phyloP scores from a whole-genome alignment of 108 stramenopile genomes.

The Cyclotella baltica region DNA sequence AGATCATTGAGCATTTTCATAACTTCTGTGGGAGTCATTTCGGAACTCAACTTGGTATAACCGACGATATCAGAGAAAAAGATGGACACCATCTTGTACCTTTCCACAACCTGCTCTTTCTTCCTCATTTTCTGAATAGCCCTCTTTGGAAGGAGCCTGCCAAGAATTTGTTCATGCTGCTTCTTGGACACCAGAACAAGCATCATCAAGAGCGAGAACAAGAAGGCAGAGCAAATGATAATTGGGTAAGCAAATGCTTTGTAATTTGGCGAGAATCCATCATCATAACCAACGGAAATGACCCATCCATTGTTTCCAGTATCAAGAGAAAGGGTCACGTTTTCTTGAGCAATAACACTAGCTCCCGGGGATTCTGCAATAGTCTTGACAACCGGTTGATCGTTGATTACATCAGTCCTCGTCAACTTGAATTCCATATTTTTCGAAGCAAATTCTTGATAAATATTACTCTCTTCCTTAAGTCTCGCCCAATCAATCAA shows the following conservation, averaged over 20 bases:
- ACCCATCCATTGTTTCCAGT: slow-evolving; percentile 47
- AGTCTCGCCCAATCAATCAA: slow-evolving; percentile 50
- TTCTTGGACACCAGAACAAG: slow-evolving; percentile 32
- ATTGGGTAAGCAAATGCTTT: slow-evolving; percentile 30
- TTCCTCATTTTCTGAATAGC: slow-evolving; percentile 43
- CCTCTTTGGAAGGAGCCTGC: slow-evolving; percentile 35
- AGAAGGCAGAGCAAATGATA: slow-evolving; percentile 18
- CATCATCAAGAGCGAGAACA: slow-evolving; percentile 37
- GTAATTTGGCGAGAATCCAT: slow-evolving; percentile 46
- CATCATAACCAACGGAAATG: slow-evolving; percentile 38
- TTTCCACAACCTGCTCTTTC: slow-evolving; percentile 42
- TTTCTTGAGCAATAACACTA: slow-evolving; percentile 18
- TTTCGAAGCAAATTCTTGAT: slow-evolving; percentile 35
- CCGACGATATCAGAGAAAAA: slow-evolving; percentile 38
- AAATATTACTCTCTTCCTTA: slow-evolving; percentile 50
- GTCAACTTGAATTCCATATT: slow-evolving; percentile 64
- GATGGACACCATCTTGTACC: slow-evolving; percentile 49
- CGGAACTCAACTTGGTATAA: slow-evolving; percentile 25
- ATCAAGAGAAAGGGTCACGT: slow-evolving; percentile 39
- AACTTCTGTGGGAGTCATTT: slow-evolving; percentile 33
- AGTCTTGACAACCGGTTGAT: slow-evolving; percentile 13
- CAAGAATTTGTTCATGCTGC: slow-evolving; percentile 34
- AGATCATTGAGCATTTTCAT: slow-evolving; percentile 57
- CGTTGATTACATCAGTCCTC: slow-evolving; percentile 49
- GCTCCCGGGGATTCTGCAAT: slow-evolving; percentile 38